phyloP scores from a whole-genome alignment of 225 moss, liverwort and hornwort species.

The Anthoceros angustus region DNA sequence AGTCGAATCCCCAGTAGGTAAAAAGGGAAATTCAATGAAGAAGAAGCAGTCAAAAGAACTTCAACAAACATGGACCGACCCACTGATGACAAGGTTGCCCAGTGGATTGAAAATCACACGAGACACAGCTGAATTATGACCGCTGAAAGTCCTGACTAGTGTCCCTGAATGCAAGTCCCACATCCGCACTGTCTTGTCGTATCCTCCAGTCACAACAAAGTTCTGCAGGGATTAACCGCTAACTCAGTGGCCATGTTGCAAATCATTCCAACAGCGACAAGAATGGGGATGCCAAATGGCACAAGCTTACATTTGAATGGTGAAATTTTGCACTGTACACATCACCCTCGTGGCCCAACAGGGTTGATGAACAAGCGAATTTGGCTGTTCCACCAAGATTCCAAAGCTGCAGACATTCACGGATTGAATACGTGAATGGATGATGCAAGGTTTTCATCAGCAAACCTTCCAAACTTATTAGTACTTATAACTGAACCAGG shows the following conservation, averaged over 20 bases:
- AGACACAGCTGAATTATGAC: slow-evolving; percentile 88
- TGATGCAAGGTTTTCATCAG: no score
- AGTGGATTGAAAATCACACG: slow-evolving; percentile 85
- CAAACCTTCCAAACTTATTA: neutral
- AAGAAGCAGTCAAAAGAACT: neutral
- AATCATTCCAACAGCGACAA: neutral
- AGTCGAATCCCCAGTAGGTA: neutral
- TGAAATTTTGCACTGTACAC: slow-evolving; percentile 81
- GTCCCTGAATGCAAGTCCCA: slow-evolving; percentile 72
- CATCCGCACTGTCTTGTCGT: slow-evolving; percentile 79
- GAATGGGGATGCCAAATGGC: neutral
- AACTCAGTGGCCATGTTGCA: no score
- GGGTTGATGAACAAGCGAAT: slow-evolving; percentile 57
- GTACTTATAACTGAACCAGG: neutral
- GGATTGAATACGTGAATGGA: no score
- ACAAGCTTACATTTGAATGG: slow-evolving; percentile 48
- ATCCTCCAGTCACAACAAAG: slow-evolving; percentile 79
- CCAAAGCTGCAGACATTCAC: slow-evolving; percentile 51
- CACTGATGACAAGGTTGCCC: slow-evolving; percentile 92
- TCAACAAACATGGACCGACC: slow-evolving; percentile 15
- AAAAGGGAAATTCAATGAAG: slow-evolving; percentile 1
- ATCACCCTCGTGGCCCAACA: slow-evolving; percentile 78
- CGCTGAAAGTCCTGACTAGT: slow-evolving; percentile 68
- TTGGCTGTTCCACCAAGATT: slow-evolving; percentile 53
- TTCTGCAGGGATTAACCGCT: slow-evolving; percentile 26